Evolutionary conservation across 108 stramenopile species (phyloP).

Genomic region (Skeletonema marinoi): DNA sequence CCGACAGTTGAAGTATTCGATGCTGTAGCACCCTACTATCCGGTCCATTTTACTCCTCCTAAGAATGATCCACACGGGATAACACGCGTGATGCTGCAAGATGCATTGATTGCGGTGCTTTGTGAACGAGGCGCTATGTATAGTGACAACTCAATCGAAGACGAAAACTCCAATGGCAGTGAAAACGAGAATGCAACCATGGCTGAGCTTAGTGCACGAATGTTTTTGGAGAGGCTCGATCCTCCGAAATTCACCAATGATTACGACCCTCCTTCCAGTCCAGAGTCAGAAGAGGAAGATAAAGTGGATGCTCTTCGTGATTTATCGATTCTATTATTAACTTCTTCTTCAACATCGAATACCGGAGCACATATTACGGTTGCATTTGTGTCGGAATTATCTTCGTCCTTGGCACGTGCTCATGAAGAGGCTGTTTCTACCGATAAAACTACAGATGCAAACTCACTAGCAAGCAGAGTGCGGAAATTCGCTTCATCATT

Average conservation of each 20-base stretch:
- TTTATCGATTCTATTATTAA: constrained; percentile 53
- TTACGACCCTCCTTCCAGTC: constrained; percentile 43
- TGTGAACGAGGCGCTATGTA: constrained; percentile 50
- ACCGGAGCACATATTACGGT: constrained; percentile 10
- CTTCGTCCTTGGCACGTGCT: constrained; percentile 35
- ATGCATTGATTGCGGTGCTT: constrained; percentile 66
- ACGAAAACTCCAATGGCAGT: background rate
- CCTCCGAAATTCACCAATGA: constrained; percentile 40
- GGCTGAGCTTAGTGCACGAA: constrained; percentile 52
- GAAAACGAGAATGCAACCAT: constrained; percentile 54
- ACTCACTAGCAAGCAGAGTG: constrained; percentile 57
- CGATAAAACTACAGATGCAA: constrained; percentile 10
- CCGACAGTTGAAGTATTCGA: constrained; percentile 77
- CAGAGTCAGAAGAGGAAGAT: constrained; percentile 56
- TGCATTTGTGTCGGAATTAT: constrained; percentile 42
- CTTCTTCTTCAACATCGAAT: background rate
- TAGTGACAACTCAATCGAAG: background rate
- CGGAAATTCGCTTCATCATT: constrained; percentile 66
- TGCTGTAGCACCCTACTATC: constrained; percentile 86
- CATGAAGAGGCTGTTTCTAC: constrained; percentile 47
- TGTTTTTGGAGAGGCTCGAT: constrained; percentile 75
- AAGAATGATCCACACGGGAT: constrained; percentile 84
- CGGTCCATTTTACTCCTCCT: constrained; percentile 85
- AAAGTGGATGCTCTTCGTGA: constrained; percentile 71
- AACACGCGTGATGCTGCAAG: constrained; percentile 65